These are phyloP conservation scores for Salix suchowensis DNA, from an alignment of 345 rosid genomes.

Conservation along the genomic window DNA sequence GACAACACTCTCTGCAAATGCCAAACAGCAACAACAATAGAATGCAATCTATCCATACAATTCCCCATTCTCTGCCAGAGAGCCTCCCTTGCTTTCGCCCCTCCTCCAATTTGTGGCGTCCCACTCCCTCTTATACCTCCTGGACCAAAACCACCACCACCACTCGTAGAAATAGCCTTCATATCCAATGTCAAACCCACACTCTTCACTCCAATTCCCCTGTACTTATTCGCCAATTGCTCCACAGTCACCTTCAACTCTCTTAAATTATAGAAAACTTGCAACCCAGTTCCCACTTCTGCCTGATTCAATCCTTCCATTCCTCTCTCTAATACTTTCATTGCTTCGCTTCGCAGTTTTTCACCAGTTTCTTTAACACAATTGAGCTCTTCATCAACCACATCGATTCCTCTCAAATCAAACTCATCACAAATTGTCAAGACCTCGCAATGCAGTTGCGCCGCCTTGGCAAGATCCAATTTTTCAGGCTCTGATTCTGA, in stretches of 20 bases:
- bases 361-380: constrained; percentile 67
- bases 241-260: constrained; percentile 77
- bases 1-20: constrained; percentile 95
- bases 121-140: constrained; percentile 96
- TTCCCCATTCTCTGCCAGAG: constrained; percentile 85
- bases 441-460: constrained; percentile 83
- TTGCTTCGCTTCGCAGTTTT: constrained; percentile 60
- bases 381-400: constrained; percentile 67
- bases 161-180: constrained; percentile 71
- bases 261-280: constrained; percentile 91
- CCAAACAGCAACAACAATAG: constrained; percentile 84
- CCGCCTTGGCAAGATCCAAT: constrained; percentile 88
- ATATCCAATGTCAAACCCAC: constrained; percentile 74
- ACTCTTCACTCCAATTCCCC: constrained; percentile 73
- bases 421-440: constrained; percentile 70
- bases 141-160: constrained; percentile 55
- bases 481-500: constrained; percentile 61
- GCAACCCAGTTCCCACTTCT: constrained; percentile 94
- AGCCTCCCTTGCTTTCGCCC: constrained; percentile 79
- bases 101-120: constrained; percentile 89
- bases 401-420: constrained; percentile 65
- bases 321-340: constrained; percentile 84
- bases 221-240: constrained; percentile 73
- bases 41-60: constrained; percentile 87
- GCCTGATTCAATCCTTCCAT: constrained; percentile 97